phyloP scores from a whole-genome alignment of 352 stramenopile genomes.

The Pythium pyrilobum region DNA sequence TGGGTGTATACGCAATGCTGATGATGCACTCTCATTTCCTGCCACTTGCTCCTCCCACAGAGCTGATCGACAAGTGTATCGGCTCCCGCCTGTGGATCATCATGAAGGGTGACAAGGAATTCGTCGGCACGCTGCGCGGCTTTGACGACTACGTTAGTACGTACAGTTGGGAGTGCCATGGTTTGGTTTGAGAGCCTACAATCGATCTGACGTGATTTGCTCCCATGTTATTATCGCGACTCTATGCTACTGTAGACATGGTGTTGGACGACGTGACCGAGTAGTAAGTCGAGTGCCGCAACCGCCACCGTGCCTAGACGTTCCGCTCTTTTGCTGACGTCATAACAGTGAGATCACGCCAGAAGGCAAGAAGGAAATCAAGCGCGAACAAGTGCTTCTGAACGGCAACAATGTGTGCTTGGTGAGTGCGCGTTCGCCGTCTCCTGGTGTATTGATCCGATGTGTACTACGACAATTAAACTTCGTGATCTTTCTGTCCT shows the following conservation, averaged over 20 bases:
- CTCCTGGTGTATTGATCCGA: too few relatives aligned
- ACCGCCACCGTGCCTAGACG: neutral
- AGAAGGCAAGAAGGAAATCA: conserved; percentile 81
- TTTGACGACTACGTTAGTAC: conserved; percentile 98
- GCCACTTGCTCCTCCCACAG: conserved; percentile 24
- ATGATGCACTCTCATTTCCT: neutral
- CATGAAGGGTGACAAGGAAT: conserved; percentile 98
- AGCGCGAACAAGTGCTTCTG: conserved; percentile 95
- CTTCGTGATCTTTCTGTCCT: too few relatives aligned
- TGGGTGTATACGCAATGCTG: neutral
- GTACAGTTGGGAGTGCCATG: conserved; percentile 26
- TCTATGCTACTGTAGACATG: conserved; percentile 57
- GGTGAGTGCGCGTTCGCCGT: too few relatives aligned
- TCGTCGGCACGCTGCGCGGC: conserved; percentile 91
- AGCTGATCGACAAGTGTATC: conserved; percentile 99
- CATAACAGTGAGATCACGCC: conserved; percentile 73
- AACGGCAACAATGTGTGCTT: conserved; percentile 98
- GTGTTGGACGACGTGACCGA: conserved; percentile 95
- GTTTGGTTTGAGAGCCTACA: too few relatives aligned
- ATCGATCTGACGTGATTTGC: too few relatives aligned
- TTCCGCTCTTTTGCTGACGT: too few relatives aligned
- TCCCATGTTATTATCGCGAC: neutral
- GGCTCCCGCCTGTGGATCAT: conserved; percentile 98
- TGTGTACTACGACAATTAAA: too few relatives aligned
- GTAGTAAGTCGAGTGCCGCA: conserved; percentile 55